A percentile compares a stretch with the other conserved stretches of the same genome.
Evolutionary conservation across 306 rosid genomes (phyloP).

Genomic region (Rosa persica): DNA sequence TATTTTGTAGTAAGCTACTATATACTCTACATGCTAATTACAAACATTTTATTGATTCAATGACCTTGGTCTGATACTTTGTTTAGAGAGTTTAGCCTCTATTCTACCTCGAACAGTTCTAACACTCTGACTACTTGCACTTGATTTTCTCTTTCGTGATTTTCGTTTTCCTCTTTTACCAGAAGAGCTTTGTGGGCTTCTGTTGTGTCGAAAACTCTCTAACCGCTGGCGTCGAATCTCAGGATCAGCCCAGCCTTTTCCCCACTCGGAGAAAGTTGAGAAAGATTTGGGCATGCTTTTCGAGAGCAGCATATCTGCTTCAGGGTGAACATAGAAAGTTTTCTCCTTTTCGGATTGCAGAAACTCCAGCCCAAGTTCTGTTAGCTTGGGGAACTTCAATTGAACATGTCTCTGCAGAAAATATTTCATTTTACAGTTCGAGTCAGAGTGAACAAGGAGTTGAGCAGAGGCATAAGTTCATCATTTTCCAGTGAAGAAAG

Average conservation of each 20-base stretch:
- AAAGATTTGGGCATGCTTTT: slow-evolving; percentile 42
- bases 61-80: slow-evolving; percentile 25
- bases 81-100: slow-evolving; percentile 51
- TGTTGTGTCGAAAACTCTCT: slow-evolving; percentile 35
- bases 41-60: background rate
- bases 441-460: background rate
- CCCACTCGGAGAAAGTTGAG: slow-evolving; percentile 84
- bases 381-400: slow-evolving; percentile 64
- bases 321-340: slow-evolving; percentile 63
- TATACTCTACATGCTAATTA: background rate
- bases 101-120: slow-evolving; percentile 68
- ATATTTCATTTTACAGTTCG: slow-evolving; percentile 18
- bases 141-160: slow-evolving; percentile 40
- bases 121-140: slow-evolving; percentile 32
- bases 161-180: slow-evolving; percentile 24
- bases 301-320: slow-evolving; percentile 85
- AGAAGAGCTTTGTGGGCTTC: slow-evolving; percentile 21
- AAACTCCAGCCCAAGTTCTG: slow-evolving; percentile 67
- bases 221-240: slow-evolving; percentile 85
- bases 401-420: slow-evolving; percentile 69
- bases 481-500: background rate
- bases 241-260: slow-evolving; percentile 95
- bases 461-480: background rate
- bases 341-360: slow-evolving; percentile 40
- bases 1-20: background rate